Evolutionary conservation across 1,284 basidiomycete species (phyloP).

Genomic region (Sanguinoderma infundibulare): DNA sequence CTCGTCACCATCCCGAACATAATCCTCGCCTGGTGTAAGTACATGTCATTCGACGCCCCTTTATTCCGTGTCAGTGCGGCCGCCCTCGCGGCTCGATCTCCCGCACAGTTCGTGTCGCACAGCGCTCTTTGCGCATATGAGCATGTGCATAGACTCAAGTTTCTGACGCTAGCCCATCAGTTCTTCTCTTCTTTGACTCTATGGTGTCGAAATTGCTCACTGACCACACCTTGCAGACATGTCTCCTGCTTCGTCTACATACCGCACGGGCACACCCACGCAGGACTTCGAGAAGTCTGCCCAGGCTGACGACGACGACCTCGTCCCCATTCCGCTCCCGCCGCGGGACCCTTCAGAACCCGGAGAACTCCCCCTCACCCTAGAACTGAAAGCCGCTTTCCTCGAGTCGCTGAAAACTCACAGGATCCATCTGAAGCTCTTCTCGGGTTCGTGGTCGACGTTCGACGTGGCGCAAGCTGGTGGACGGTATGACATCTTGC

Average conservation of each 20-base stretch:
- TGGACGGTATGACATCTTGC: slow-evolving; percentile 66
- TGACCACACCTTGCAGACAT: slow-evolving; percentile 7
- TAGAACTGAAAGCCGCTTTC: slow-evolving; percentile 44
- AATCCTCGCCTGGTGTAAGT: slow-evolving; percentile 84
- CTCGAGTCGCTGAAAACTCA: slow-evolving; percentile 53
- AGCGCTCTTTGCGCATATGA: background rate
- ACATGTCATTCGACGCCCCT: slow-evolving; percentile 14
- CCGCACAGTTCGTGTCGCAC: background rate
- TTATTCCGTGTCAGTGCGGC: background rate
- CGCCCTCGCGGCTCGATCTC: background rate
- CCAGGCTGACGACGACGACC: slow-evolving; percentile 30
- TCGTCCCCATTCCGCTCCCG: slow-evolving; percentile 29
- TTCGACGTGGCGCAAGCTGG: slow-evolving; percentile 43
- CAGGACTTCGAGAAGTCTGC: background rate
- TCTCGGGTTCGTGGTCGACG: slow-evolving; percentile 81
- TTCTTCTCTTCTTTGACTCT: background rate
- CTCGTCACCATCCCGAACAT: slow-evolving; percentile 91
- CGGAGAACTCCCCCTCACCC: slow-evolving; percentile 67
- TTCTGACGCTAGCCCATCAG: too few relatives aligned
- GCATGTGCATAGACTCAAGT: too few relatives aligned
- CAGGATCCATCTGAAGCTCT: slow-evolving; percentile 73
- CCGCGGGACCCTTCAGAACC: slow-evolving; percentile 33
- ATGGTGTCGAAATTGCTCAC: slow-evolving; percentile 36
- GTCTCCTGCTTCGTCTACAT: slow-evolving; percentile 13
- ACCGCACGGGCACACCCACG: background rate